Evolutionary conservation across 208 protist genomes (phyloP), one percentile per base, ranked within the genome.

Genomic region (Leishmania turanica): DNA sequence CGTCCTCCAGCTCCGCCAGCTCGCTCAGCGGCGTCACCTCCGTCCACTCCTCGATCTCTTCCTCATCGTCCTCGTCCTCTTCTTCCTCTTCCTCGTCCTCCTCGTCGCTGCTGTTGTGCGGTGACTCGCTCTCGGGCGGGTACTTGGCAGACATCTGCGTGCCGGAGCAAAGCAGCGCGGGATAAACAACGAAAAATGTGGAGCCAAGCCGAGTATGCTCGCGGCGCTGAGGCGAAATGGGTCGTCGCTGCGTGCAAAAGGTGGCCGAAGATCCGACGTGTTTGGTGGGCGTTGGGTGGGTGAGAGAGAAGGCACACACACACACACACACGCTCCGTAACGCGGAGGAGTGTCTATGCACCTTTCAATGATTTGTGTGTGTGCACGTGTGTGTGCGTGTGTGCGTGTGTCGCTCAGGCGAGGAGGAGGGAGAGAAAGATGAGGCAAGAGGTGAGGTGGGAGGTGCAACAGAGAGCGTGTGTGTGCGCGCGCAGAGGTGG

Each of bases 31-130:
- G 82, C 15, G 84, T 84, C 24, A 93, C 78, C 77, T 93, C 89
- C 13, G 82, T 89, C 89, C 91, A 97, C 77, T 95, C 91, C 75
- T 93, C 92, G 34, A 89, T 54, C 78, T 94, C 88, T 62, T 96
- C 90, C 21, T 94, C 90, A 19, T 92, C 89, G 24, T 96, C 91
- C 62, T 96, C 92, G 27, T 94, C 90, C 21, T 94, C 88, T 45
- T 94, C 92, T 24, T 95, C 90, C 65, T 93, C 92, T 11, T 94
- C 92, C 49, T 93, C 89, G 42, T 93, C 90, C 60, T 92, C 92
- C 84, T 94, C 87, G 9, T 84, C 85, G 42, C 88, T 88, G 74
- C 89, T 86, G 79, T 87, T 82, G 51, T 37, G 40, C 31, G 80
- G 84, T 51, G 89, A 78, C 17, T 87, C 85, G 54, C 71, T 51